Conservation (phyloP, 139 green algal genomes). For the Tetraselmis chui region DNA sequence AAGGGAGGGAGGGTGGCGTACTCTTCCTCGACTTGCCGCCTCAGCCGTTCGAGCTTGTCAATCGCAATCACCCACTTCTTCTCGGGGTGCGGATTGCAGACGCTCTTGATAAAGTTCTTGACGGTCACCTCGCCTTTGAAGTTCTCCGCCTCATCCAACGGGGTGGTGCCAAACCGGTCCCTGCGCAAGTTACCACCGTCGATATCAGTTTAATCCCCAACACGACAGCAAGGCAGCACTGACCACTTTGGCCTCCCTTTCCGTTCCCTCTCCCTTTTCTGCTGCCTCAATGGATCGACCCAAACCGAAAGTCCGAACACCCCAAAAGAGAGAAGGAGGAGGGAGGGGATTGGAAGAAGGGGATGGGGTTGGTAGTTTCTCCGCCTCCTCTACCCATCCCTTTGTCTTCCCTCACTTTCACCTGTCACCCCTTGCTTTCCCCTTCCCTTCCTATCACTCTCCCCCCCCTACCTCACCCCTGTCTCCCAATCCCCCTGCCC, state of each 20-base stretch:
- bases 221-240: background rate
- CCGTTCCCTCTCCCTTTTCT: background rate
- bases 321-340: too few relatives aligned
- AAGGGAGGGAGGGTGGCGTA: background rate
- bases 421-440: too few relatives aligned
- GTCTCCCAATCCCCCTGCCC: background rate
- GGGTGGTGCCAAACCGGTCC: background rate
- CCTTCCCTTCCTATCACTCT: too few relatives aligned
- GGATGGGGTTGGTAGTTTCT: background rate
- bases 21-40: background rate
- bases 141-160: background rate
- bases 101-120: background rate
- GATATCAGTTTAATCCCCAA: too few relatives aligned
- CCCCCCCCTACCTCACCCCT: background rate
- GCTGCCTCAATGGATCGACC: too few relatives aligned
- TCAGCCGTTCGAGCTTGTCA: background rate
- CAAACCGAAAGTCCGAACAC: too few relatives aligned
- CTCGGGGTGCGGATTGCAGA: background rate
- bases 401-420: too few relatives aligned
- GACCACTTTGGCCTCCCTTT: background rate
- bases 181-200: background rate
- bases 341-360: background rate
- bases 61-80: background rate
- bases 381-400: too few relatives aligned
- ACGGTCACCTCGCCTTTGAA: background rate